Conservation (phyloP, 257 asterid genomes). For the Nicotiana otophora region DNA sequence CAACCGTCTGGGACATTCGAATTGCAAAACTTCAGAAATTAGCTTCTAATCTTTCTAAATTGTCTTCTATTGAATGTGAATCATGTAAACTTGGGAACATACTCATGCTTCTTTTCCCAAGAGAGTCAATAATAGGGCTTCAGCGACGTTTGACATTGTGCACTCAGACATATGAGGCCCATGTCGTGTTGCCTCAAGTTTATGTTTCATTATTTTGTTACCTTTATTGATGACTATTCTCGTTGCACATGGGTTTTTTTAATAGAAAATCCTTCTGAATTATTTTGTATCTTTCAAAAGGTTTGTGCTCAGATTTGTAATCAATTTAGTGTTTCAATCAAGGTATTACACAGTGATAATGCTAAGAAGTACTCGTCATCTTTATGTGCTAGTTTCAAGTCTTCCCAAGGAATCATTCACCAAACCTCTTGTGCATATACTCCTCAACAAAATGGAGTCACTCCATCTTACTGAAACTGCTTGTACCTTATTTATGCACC, state of each 20-base stretch:
- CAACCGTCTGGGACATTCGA: neutral
- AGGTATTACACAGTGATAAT: neutral
- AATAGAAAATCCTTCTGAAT: neutral
- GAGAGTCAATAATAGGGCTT: neutral
- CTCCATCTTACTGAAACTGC: neutral
- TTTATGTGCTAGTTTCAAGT: neutral
- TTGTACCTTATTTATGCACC: neutral
- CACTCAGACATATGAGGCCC: neutral
- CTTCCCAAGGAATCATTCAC: neutral
- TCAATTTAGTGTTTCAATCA: neutral
- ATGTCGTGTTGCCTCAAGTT: no score
- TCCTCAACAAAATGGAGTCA: neutral
- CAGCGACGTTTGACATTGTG: neutral
- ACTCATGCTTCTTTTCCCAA: neutral
- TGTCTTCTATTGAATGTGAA: neutral
- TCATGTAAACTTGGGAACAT: neutral
- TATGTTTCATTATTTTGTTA: no score
- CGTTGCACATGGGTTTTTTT: neutral
- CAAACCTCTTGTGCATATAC: neutral
- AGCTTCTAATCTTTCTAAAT: no score
- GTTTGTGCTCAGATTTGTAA: neutral
- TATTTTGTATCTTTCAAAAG: neutral
- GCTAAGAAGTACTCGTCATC: neutral
- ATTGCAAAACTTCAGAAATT: neutral
- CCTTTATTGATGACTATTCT: neutral